phyloP scores from a whole-genome alignment of 495 filamentous ascomycete species.

The Neurospora cerealis region DNA sequence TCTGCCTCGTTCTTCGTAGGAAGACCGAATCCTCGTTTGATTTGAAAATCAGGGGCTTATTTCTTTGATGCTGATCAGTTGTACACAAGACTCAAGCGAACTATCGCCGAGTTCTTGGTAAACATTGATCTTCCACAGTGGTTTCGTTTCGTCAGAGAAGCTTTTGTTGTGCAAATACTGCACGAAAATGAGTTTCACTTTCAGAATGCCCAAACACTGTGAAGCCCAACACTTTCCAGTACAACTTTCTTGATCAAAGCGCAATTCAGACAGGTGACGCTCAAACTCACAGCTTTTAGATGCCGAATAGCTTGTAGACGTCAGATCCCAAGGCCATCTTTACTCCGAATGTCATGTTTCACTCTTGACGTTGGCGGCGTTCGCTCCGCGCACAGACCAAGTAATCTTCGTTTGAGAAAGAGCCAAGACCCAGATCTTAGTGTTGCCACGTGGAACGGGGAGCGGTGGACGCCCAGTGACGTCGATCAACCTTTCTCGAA shows the following conservation, averaged over 20 bases:
- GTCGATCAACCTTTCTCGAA: slow-evolving; percentile 3
- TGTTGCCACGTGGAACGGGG: not conserved
- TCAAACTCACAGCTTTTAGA: not conserved
- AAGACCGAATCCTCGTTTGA: not conserved
- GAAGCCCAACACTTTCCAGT: not conserved
- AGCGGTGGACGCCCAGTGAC: slow-evolving; percentile 4
- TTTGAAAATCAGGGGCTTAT: not conserved
- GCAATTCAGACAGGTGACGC: not conserved
- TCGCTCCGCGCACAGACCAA: not conserved
- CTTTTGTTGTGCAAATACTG: not conserved
- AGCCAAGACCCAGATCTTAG: not conserved
- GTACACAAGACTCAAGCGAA: not conserved
- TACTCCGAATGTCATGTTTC: not conserved
- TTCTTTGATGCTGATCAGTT: not conserved
- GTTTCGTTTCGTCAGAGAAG: not conserved
- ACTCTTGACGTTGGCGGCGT: not conserved
- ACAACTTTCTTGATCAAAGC: not conserved
- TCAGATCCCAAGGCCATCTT: not conserved
- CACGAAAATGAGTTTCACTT: not conserved
- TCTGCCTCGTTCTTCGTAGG: not conserved
- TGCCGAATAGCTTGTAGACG: not conserved
- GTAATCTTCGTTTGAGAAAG: not conserved
- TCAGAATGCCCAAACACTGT: not conserved
- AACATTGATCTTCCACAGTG: not conserved
- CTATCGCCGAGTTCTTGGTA: not conserved